Evolutionary conservation across 306 rosid species (phyloP).

Genomic region (Oxytropis ochrocephala): DNA sequence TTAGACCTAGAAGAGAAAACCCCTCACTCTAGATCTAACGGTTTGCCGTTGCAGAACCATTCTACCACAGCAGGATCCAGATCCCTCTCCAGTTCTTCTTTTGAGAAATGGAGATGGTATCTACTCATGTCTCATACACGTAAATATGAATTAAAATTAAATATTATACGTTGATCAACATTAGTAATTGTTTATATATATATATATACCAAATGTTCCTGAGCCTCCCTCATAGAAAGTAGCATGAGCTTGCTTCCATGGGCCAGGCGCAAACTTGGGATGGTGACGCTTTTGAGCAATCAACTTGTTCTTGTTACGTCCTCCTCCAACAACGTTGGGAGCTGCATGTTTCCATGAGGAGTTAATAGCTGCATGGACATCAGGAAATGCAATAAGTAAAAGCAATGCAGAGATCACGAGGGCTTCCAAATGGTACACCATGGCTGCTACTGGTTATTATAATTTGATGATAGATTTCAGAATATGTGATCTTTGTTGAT

Average conservation of each 20-base stretch:
- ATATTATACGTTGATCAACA: neutral
- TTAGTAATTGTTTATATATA: constrained; percentile 22
- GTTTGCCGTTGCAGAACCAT: too few relatives aligned
- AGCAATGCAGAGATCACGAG: constrained; percentile 20
- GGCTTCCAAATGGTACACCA: constrained; percentile 22
- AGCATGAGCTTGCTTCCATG: constrained; percentile 65
- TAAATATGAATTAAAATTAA: neutral
- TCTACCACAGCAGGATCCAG: too few relatives aligned
- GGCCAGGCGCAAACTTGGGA: constrained; percentile 12
- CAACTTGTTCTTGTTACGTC: neutral
- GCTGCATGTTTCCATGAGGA: constrained; percentile 23
- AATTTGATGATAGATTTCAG: neutral
- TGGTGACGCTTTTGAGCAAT: neutral
- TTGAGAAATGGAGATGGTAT: too few relatives aligned
- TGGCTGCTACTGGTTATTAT: neutral
- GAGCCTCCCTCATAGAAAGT: constrained; percentile 76
- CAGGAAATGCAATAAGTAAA: constrained; percentile 12
- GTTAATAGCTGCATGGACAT: constrained; percentile 4
- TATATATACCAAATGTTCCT: constrained; percentile 46
- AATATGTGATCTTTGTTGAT: neutral
- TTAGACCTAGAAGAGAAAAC: too few relatives aligned
- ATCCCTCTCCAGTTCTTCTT: too few relatives aligned
- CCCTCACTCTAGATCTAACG: too few relatives aligned
- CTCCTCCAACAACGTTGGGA: neutral
- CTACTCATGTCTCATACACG: too few relatives aligned